Evolutionary conservation across 1,284 basidiomycete genomes (phyloP).

Genomic region (Puccinia hordei): DNA sequence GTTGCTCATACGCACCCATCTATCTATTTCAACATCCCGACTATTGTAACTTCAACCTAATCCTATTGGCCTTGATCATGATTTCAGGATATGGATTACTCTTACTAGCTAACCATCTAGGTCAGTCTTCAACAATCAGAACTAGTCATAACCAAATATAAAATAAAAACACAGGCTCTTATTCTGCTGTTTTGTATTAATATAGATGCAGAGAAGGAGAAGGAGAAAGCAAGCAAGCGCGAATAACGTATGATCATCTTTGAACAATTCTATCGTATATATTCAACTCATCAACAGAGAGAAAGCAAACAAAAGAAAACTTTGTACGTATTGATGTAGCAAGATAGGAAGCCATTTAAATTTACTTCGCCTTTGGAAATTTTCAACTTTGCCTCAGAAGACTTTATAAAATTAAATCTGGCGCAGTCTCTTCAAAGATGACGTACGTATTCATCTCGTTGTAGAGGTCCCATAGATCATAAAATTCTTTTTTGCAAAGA

Average conservation of each 20-base stretch:
- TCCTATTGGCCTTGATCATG: neutral
- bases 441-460: no score
- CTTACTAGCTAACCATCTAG: conserved; percentile 9
- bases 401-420: no score
- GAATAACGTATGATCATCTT: conserved; percentile 10
- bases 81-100: neutral
- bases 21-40: conserved; percentile 9
- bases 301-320: no score
- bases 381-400: no score
- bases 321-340: no score
- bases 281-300: no score
- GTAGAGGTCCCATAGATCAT: no score
- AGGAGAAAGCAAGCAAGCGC: neutral
- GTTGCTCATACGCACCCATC: conserved; percentile 17
- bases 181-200: neutral
- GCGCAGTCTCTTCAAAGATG: no score
- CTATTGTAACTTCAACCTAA: conserved; percentile 13
- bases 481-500: no score
- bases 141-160: neutral
- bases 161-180: neutral
- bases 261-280: no score
- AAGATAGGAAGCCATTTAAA: no score
- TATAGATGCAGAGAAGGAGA: neutral
- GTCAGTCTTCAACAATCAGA: neutral
- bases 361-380: no score